Base-by-base conservation (phyloP, 192 early-diverging fungal genomes). In the Globomyces pollinis-pini region DNA sequence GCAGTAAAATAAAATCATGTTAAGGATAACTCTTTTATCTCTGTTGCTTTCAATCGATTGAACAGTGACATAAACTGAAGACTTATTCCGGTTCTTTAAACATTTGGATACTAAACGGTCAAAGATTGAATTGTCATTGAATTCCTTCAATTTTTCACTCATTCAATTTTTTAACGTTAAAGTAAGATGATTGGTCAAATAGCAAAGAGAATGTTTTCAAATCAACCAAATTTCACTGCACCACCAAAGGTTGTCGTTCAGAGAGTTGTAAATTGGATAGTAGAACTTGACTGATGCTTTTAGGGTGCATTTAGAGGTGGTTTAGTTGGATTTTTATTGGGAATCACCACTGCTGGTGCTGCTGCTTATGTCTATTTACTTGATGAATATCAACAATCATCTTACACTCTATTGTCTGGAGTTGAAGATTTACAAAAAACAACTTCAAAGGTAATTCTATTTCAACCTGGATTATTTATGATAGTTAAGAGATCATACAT, bases 361-460 rank as follows among this genome's bases (percentile, higher is more conserved):
- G 72, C 78, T 24, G 88, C 88, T 26, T 95, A 91, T 66, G 83
- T 87, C 45, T 89, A 88, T 61, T 76, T 95, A 44, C 74, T 95
- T 38, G 88, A 91, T 50, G 88, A 95, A 65, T 93, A 95, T 68
- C 81, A 89, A 43, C 72, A 73, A 36, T 81, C 88, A 1, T 88
- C 90, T 16, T 68, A 67, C 30, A 55, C 83, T 13, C 67, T 93
- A 20, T 71, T 93, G 59, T 67, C 65, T 73, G 82, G 84, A 29
- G 87, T 95, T 24, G 87, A 91, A 60, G 80, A 88, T 54, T 71
- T 95, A 49, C 83, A 90, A 59, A 67, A 72, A 43, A 84, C 84
- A 29, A 90, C 91, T 43, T 71, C 80, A 38, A 88, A 87, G n/a
- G n/a, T n/a, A n/a, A n/a, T n/a, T n/a, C n/a, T n/a, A n/a, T n/a